These are phyloP conservation scores for Salix udensis DNA, from an alignment of 345 rosid species.

Conservation along the genomic window DNA sequence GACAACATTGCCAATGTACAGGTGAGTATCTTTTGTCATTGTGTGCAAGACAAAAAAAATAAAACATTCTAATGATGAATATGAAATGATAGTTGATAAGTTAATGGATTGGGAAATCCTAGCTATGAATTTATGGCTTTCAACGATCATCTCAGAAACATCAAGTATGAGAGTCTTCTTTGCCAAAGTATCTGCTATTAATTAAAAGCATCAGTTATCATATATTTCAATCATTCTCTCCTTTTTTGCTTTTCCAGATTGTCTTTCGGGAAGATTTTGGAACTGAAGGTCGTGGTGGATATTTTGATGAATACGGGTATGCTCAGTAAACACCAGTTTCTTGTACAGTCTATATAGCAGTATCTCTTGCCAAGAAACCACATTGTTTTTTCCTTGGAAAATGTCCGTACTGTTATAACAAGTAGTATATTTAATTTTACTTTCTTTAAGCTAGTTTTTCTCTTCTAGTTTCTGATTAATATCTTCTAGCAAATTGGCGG, in stretches of 20 bases:
- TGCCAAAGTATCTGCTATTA: neutral
- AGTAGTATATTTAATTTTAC: neutral
- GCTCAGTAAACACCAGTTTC: conserved; percentile 5
- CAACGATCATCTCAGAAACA: neutral
- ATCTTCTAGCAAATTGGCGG: neutral
- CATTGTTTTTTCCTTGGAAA: neutral
- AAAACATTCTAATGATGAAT: neutral
- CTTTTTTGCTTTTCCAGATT: conserved; percentile 46
- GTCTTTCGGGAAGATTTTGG: conserved; percentile 99
- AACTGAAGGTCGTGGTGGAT: conserved; percentile 99
- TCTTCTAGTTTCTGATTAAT: neutral
- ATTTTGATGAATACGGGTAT: conserved; percentile 98
- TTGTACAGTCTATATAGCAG: neutral
- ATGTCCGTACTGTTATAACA: neutral
- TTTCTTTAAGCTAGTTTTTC: neutral
- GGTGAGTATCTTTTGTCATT: conserved; percentile 37
- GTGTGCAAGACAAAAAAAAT: neutral
- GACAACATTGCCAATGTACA: conserved; percentile 96
- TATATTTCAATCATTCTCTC: neutral
- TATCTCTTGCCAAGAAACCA: conserved; percentile 1
- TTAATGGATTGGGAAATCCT: neutral
- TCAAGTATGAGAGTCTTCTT: neutral
- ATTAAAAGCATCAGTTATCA: neutral
- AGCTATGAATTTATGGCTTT: neutral
- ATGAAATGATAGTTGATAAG: neutral